Evolutionary conservation across 371 early-diverging fungal species (phyloP), one percentile per base, ranked within the genome.

Genomic region (Mortierella sp.): DNA sequence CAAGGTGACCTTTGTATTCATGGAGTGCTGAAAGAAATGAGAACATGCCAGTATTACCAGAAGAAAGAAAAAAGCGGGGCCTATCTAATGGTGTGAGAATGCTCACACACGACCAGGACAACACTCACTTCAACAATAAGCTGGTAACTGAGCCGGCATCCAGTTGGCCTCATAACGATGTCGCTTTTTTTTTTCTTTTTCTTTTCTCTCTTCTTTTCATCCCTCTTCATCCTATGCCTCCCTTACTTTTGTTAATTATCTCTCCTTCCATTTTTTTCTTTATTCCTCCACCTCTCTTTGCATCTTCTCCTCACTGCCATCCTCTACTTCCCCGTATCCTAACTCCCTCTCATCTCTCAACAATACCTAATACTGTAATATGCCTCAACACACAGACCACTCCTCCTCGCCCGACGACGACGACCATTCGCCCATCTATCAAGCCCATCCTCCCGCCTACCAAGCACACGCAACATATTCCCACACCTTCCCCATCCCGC

Each of bases 401-500:
- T 19, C 31, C 11, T 16, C 50, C 2, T 31, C 44, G 21, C 16
- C 37, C n/a, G 61, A 57, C 14, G 74, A 57, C 14, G 74, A 74
- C 43, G 31, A 74, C 46, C 64, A 61, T 10, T 61, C 46, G 1
- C 74, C 74, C 44, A 74, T 74, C 10, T 74, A 74, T 24, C 61
- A 74, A n/a, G 46, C 61, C 19, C 37, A 74, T 46, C 74, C 74
- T 9, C 74, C 74, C 10, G 31, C 74, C 46, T 74, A 74, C 46
- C 44, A 57, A 73, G 73, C 37, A n/a, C 73, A 28, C 51, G n/a
- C 54, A 37, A 57, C 69, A 40, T 53, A 26, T 55, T 50, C 44
- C 6, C 48, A 48, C 34, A 50, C 37, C 55, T 53, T 54, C 53
- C 28, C 55, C 19, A 67, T 26, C 28, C 26, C 55, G 13, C 53